Evolutionary conservation across 371 early-diverging fungal genomes (phyloP).

Genomic region (Scutellospora calospora): DNA sequence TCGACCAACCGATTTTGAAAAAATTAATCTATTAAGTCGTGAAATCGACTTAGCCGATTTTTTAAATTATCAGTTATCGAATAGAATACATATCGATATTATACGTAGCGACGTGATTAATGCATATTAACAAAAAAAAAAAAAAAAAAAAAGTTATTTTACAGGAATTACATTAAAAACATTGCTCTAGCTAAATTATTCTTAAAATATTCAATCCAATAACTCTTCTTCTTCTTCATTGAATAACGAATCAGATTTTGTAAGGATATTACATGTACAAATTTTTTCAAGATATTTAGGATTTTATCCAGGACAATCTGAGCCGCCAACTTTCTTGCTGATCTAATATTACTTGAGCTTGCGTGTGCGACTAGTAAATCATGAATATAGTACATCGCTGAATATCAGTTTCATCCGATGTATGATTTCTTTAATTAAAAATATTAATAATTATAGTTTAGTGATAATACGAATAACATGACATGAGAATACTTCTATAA

Average conservation of each 20-base stretch:
- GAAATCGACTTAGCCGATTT: too few relatives aligned
- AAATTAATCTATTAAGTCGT: too few relatives aligned
- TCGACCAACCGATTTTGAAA: too few relatives aligned
- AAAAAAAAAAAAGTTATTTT: too few relatives aligned
- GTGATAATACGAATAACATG: background rate
- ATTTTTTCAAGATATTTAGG: conserved; percentile 30
- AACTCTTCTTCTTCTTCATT: conserved; percentile 34
- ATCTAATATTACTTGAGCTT: conserved; percentile 58
- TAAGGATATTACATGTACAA: conserved; percentile 29
- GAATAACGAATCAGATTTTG: conserved; percentile 18
- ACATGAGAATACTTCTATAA: too few relatives aligned
- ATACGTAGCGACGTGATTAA: too few relatives aligned
- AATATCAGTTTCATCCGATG: conserved; percentile 49
- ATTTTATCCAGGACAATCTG: conserved; percentile 40
- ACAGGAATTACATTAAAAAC: background rate
- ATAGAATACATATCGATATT: too few relatives aligned
- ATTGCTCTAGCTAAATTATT: background rate
- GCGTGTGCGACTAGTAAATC: conserved; percentile 55
- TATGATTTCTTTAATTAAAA: conserved; percentile 53
- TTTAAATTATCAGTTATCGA: too few relatives aligned
- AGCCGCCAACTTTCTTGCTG: conserved; percentile 62
- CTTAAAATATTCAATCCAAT: conserved; percentile 8
- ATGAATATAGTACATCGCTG: conserved; percentile 64
- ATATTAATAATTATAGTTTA: background rate
- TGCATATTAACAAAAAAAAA: too few relatives aligned